Percentiles rank a stretch among this genome's conserved stretches.
Conservation (phyloP, 164 flowering plant species). For the Nymphaea colorata region DNA sequence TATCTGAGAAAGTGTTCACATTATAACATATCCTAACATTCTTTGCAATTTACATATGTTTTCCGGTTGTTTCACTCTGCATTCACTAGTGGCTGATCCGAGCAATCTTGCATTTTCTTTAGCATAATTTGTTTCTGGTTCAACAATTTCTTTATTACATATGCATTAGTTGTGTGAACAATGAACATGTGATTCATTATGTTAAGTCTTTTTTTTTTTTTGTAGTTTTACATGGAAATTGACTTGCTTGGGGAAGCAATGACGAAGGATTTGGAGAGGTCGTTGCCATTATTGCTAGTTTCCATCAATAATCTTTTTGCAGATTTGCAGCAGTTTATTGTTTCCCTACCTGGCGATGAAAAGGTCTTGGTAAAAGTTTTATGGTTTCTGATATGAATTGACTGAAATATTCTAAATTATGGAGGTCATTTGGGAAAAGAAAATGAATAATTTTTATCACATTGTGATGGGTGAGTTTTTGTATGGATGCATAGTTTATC, state of each 20-base stretch:
- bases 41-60: no score
- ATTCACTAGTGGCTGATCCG: no score
- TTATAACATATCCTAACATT: no score
- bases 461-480: no score
- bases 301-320: constrained; percentile 50
- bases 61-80: background rate
- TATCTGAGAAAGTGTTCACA: no score
- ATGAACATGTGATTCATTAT: background rate
- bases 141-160: no score
- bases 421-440: no score
- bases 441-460: no score
- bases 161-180: background rate
- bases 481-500: background rate
- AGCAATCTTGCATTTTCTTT: no score
- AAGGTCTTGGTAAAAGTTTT: constrained; percentile 23
- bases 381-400: background rate
- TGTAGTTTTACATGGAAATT: constrained; percentile 65
- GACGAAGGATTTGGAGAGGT: constrained; percentile 46
- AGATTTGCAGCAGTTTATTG: constrained; percentile 53
- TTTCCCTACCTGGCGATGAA: constrained; percentile 26
- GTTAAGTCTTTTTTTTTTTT: background rate
- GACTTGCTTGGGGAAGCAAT: constrained; percentile 53
- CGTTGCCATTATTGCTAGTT: constrained; percentile 43
- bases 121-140: no score
- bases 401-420: background rate